Base-by-base conservation (phyloP, 805 yeast genomes). In the Ogataea glucozyma region DNA sequence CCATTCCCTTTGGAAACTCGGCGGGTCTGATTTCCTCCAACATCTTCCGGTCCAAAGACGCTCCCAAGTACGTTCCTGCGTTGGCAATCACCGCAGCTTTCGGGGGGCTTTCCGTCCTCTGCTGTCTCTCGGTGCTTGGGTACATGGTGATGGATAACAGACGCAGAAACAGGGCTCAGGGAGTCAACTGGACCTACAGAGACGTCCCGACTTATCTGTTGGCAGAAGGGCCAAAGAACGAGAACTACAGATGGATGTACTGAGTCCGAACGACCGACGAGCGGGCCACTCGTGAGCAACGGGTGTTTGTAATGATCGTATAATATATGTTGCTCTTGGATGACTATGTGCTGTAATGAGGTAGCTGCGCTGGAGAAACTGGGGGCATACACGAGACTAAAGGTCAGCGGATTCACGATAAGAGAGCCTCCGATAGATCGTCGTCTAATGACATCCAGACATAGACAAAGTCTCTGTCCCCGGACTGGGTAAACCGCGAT, bases 11-110 rank as follows among this genome's bases (percentile, higher is more conserved):
- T 41, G 81, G 79, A 17, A 76, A 76, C 49, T 70, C 76, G 33
- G 80, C 79, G 33, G 81, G 81, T 44, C 70, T 77, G 45, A 72
- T 77, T 34, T 69, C 81, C 3, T 67, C 78, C 12, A 75, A 69
- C 48, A 70, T 76, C 31, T 77, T 76, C 57, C 62, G 75, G 46
- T 54, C 72, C n/a, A 69, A 69, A 43, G 80, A 75, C 54, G 71
- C 78, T 10, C 82, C 82, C 10, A 71, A 67, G 27, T 77, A 74
- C 49, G 63, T 54, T 31, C 76, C 75, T 1, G 81, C 81, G 13
- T 65, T 76, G 30, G 63, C 67, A 37, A 72, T 71, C 40, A 66
- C 73, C 38, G 68, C 78, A 33, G 73, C 72, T 4, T 69, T 70
- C 37, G 73, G 73, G 33, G 69, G 69, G 19, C 69, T 72, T 43